Evolutionary conservation across 1,139 yeast species (phyloP), one percentile per base, ranked within the genome.

Genomic region (Candida mesenterica): DNA sequence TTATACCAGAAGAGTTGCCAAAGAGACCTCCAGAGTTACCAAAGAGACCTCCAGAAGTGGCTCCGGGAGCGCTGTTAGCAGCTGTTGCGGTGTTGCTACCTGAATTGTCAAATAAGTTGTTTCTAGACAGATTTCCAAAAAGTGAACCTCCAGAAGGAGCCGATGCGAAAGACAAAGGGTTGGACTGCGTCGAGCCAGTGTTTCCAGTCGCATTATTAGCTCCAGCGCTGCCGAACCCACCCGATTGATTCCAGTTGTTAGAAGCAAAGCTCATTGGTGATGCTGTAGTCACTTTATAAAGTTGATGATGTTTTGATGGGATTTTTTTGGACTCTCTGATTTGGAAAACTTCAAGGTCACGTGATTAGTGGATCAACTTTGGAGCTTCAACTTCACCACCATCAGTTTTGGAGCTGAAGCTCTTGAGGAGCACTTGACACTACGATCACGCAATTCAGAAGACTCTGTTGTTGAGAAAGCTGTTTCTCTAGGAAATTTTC

Each of bases 181-280:
- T 19, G 16, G 33, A 14, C 15, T 12, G 16, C n/a, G 16, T 20
- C n/a, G 30, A 9, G 15, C 43, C 44, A 16, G 38, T 27, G 4
- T 35, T 35, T 31, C 28, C 52, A 46, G 41, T 45, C 32, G 28
- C 46, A 25, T 39, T 52, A 13, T 41, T 45, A 12, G 17, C 12
- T 27, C 50, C 42, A 19, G 49, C 40, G 32, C 52, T 40, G 6
- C 50, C 61, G 41, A 59, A 57, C 4, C 61, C 61, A 7, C 53
- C 43, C 3, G 62, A 49, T 14, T 57, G 44, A 24, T 50, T 52
- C 62, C 61, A 55, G 34, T 44, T 53, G 40, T 46, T 52, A 43
- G 42, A 39, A 12, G 39, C 14, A 13, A 22, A 30, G 13, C 12
- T 28, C 30, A 28, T 28, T 16, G n/a, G 22, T 6, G 9, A 9